These are phyloP conservation scores for Sclerotinia glacialis DNA, from an alignment of 2,329 filamentous ascomycete species.

Conservation along the genomic window DNA sequence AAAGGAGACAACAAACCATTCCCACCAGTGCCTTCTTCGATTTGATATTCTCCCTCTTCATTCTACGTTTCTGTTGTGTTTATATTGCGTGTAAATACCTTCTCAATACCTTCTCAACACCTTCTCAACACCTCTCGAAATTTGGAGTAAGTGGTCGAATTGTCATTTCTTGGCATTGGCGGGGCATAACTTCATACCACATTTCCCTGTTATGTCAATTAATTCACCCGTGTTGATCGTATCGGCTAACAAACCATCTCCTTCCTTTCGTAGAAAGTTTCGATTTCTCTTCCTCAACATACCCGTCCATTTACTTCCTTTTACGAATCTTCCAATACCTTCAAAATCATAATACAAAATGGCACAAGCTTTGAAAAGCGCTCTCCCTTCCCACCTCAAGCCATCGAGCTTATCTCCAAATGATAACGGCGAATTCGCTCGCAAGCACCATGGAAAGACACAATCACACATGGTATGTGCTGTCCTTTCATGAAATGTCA, in stretches of 20 bases:
- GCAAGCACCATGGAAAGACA: conserved; percentile 78
- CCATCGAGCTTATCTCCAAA: conserved; percentile 38
- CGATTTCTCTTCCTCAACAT: conserved; percentile 7
- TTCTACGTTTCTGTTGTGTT: background rate
- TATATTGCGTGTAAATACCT: conserved; percentile 5
- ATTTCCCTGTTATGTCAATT: conserved; percentile 10
- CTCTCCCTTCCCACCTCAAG: conserved; percentile 81
- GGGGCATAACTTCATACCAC: conserved; percentile 7
- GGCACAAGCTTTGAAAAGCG: conserved; percentile 69
- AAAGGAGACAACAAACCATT: background rate
- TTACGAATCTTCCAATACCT: conserved; percentile 10
- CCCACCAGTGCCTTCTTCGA: background rate
- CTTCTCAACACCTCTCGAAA: no score
- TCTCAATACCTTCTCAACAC: no score
- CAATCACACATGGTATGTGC: conserved; percentile 78
- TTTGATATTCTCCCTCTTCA: background rate
- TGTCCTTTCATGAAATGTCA: conserved; percentile 4
- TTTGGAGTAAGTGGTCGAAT: conserved; percentile 4
- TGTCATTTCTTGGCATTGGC: conserved; percentile 10
- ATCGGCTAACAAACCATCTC: conserved; percentile 18
- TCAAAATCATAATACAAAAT: conserved; percentile 45
- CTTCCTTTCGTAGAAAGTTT: conserved; percentile 15
- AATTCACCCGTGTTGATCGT: conserved; percentile 16
- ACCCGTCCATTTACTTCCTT: conserved; percentile 4
- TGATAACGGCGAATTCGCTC: conserved; percentile 50